Conservation (phyloP, 2,329 filamentous ascomycete species). For the Penicillium sp. region DNA sequence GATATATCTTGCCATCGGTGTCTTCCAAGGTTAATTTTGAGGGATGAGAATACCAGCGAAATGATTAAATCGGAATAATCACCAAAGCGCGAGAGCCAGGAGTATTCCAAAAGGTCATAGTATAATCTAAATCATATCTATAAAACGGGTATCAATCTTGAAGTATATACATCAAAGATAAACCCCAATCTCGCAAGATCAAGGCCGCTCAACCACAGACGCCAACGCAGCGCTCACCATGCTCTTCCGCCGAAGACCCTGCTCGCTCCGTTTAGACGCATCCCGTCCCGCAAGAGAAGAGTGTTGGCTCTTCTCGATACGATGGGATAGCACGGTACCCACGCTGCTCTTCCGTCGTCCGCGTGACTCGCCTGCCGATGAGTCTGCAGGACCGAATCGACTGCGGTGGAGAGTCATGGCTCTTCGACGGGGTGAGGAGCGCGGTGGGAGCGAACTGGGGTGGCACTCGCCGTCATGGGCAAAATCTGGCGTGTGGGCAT, state of each 20-base stretch:
- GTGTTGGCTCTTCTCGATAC: conserved; percentile 34
- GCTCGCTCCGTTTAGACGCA: conserved; percentile 31
- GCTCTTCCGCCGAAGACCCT: conserved; percentile 35
- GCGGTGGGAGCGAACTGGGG: conserved; percentile 35
- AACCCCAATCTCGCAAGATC: neutral
- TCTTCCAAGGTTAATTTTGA: too few species aligned
- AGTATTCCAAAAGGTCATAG: too few species aligned
- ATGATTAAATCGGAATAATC: too few species aligned
- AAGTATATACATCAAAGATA: conserved; percentile 16
- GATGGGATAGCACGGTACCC: conserved; percentile 21
- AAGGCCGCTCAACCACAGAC: conserved; percentile 27
- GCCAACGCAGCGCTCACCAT: conserved; percentile 37
- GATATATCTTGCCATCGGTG: too few species aligned
- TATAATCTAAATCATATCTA: neutral
- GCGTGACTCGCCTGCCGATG: conserved; percentile 5
- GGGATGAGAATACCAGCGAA: too few species aligned
- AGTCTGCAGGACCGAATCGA: conserved; percentile 23
- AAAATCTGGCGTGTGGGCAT: conserved; percentile 13
- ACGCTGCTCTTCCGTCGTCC: conserved; percentile 28
- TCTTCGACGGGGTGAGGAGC: conserved; percentile 29
- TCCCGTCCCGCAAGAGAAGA: conserved; percentile 19
- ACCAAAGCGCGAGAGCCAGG: too few species aligned
- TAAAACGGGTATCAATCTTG: conserved; percentile 16
- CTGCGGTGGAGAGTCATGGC: conserved; percentile 27
- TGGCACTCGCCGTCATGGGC: conserved; percentile 31